Percentiles rank a stretch among this genome's conserved stretches.
These are phyloP conservation scores for Lupinus albus DNA, from an alignment of 306 rosid genomes.

Conservation along the genomic window DNA sequence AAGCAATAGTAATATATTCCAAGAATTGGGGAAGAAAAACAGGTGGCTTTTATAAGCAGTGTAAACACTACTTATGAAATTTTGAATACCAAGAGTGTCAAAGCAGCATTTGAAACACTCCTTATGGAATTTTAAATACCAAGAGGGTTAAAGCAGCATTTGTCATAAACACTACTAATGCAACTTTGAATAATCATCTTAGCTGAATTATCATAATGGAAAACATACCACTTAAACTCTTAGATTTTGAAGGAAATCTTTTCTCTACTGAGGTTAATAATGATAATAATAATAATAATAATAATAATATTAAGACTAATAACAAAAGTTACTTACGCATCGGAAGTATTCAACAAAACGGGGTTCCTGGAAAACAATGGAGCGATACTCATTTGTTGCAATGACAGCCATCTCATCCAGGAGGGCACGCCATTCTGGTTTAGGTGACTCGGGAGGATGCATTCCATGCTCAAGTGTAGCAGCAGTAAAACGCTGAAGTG, in stretches of 20 bases:
- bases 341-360: conserved; percentile 86
- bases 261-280: background rate
- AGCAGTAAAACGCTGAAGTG: conserved; percentile 85
- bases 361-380: conserved; percentile 80
- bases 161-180: conserved; percentile 1
- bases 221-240: conserved; percentile 8
- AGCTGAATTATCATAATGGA: conserved; percentile 8
- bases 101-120: background rate
- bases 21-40: background rate
- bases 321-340: conserved; percentile 52
- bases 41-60: background rate
- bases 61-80: background rate
- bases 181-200: background rate
- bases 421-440: conserved; percentile 91
- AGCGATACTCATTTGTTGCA: conserved; percentile 77
- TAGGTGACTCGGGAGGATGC: conserved; percentile 77
- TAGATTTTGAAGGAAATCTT: conserved; percentile 26
- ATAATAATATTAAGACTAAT: background rate
- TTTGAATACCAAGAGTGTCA: conserved; percentile 1
- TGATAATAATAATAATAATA: background rate
- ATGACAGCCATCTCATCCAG: conserved; percentile 83
- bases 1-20: conserved; percentile 4
- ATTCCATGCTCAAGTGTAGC: conserved; percentile 96
- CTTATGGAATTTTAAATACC: conserved; percentile 9
- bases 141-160: background rate